phyloP scores from a whole-genome alignment of 768 basidiomycete species.

The Serendipita sp. region DNA sequence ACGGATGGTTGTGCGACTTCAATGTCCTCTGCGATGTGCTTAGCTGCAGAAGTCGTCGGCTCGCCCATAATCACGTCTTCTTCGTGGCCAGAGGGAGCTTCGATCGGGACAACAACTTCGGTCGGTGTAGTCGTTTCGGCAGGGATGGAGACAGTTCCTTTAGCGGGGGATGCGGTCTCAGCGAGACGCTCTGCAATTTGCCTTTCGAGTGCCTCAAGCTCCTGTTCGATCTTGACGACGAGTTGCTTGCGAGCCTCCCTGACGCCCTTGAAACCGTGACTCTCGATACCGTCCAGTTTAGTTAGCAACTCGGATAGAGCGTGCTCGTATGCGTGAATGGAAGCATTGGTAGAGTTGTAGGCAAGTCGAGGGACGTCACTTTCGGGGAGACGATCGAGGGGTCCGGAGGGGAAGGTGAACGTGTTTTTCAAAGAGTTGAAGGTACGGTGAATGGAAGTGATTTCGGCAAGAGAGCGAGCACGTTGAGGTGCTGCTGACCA shows the following conservation, averaged over 20 bases:
- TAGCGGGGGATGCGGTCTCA: no score
- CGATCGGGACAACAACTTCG: no score
- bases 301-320: constrained; percentile 45
- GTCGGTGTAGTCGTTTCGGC: no score
- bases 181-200: constrained; percentile 10
- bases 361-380: constrained; percentile 23
- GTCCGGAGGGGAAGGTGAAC: not conserved
- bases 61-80: no score
- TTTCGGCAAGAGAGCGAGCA: not conserved
- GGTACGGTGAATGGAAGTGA: not conserved
- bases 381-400: not conserved
- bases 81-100: no score
- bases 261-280: constrained; percentile 39
- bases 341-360: constrained; percentile 44
- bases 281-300: constrained; percentile 52
- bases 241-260: constrained; percentile 34
- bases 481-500: not conserved
- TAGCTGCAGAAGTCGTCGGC: no score
- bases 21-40: no score
- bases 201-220: constrained; percentile 36
- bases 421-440: not conserved
- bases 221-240: constrained; percentile 43
- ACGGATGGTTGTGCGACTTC: no score
- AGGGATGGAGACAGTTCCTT: no score
- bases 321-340: constrained; percentile 47